Base-by-base conservation (phyloP, 768 basidiomycete genomes). In the Cyclocybe cylindracea region DNA sequence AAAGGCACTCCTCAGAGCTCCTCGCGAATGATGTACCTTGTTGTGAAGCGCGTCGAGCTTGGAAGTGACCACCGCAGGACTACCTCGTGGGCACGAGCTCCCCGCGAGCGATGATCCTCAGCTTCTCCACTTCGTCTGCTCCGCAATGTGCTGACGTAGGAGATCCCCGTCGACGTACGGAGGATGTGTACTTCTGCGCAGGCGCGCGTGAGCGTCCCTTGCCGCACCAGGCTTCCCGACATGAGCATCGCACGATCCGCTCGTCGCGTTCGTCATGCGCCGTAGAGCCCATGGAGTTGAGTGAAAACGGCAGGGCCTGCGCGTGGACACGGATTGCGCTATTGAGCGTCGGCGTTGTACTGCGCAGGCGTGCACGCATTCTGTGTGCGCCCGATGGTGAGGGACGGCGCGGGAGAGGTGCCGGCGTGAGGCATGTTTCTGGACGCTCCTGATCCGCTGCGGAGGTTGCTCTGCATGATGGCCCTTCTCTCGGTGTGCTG, bases 181-280 rank as follows among this genome's bases (percentile, higher is more conserved):
- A 86, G 59, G 46, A 95, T 82, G 62, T 91, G 65, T 91, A 94
- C 66, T 91, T 89, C 56, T 84, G 79, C 51, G 90, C 29, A 96
- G 79, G 39, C 87, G 79, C 11, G 80, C 2, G 88, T 79, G 38
- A 94, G 77, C 0, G 94, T 96, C 94, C 94, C 73, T 96, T 91
- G 50, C 89, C 42, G 87, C 82, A 24, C 88, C 88, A n/a, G 86
- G 88, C 69, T 89, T 89, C 31, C 87, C 88, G 66, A 89, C 76
- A 89, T 82, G 53, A 90, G 73, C 80, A 88, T 85, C 87, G 78
- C 45, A 86, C 70, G 41, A 74, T 61, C 29, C 64, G 69, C 35
- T 68, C 73, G 41, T 75, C 74, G 53, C 64, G 59, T 44, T 74
- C 75, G 51, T 73, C 70, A 5, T 61, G 55, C n/a, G 70, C 66